A percentile compares a stretch with the other conserved stretches of the same genome.
These are phyloP conservation scores for Astrothelium macrocarpum DNA, from an alignment of 495 filamentous ascomycete species.

Conservation along the genomic window DNA sequence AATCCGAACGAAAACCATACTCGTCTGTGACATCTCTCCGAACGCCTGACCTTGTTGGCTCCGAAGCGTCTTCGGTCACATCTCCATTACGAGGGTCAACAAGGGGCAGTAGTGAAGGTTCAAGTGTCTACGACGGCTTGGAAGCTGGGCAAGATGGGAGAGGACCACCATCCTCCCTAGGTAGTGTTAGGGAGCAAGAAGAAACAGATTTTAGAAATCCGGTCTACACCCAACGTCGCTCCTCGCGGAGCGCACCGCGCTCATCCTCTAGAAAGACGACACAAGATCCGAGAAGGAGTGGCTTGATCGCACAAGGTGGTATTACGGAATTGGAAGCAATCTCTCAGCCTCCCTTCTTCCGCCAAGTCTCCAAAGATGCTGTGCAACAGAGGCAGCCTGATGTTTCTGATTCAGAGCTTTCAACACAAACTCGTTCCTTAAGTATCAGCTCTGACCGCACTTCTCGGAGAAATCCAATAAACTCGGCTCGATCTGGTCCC, in stretches of 20 bases:
- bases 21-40: neutral
- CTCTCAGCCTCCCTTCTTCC: constrained; percentile 1
- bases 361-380: neutral
- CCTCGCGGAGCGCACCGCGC: neutral
- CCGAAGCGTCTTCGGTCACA: neutral
- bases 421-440: neutral
- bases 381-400: neutral
- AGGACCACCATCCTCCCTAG: neutral
- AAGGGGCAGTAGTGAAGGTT: neutral
- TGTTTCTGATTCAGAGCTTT: neutral
- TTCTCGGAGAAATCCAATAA: neutral
- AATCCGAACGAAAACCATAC: neutral
- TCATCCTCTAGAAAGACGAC: neutral
- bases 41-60: neutral
- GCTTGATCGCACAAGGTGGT: neutral
- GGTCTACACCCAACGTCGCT: neutral
- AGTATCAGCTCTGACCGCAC: neutral
- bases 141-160: neutral
- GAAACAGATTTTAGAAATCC: neutral
- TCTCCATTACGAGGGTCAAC: neutral
- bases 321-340: neutral
- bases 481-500: neutral
- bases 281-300: neutral
- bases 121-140: neutral
- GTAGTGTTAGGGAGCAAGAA: neutral